Conservation (phyloP, 2,329 filamentous ascomycete genomes). For the Cordyceps tenuipes region DNA sequence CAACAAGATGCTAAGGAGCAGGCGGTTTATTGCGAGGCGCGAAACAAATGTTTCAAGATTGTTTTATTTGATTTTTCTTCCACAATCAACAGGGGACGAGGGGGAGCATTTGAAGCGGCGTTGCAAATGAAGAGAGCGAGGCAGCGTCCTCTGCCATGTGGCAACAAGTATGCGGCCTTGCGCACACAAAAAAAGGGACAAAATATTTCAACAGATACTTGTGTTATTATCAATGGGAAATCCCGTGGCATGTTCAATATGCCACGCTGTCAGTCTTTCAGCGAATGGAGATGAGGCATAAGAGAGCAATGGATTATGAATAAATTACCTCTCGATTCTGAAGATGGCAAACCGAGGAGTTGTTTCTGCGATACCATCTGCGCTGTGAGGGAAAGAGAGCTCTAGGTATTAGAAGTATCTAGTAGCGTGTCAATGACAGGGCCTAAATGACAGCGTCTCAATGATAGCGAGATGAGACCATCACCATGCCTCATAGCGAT, state of each 20-base stretch:
- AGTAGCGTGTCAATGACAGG: too few relatives aligned
- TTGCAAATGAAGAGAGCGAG: neutral
- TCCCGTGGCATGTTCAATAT: neutral
- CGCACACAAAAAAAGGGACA: neutral
- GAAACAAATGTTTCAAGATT: neutral
- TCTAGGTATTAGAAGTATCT: too few relatives aligned
- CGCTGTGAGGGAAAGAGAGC: too few relatives aligned
- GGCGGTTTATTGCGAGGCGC: neutral
- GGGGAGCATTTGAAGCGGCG: neutral
- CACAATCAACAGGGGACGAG: neutral
- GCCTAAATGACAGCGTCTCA: too few relatives aligned
- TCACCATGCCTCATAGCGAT: neutral
- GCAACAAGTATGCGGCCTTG: neutral
- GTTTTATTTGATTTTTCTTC: neutral
- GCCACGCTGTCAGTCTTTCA: neutral
- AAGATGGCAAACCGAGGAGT: neutral
- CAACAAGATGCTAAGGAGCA: neutral
- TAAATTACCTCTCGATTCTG: neutral
- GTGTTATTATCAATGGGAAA: slow-evolving; percentile 7
- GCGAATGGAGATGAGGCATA: neutral
- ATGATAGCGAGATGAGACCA: too few relatives aligned
- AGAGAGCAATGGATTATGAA: slow-evolving; percentile 4
- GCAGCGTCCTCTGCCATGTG: neutral
- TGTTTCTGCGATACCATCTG: neutral
- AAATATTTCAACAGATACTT: neutral